These are phyloP conservation scores for Microdochium bolleyi DNA, from an alignment of 2,329 filamentous ascomycete genomes.

Conservation along the genomic window DNA sequence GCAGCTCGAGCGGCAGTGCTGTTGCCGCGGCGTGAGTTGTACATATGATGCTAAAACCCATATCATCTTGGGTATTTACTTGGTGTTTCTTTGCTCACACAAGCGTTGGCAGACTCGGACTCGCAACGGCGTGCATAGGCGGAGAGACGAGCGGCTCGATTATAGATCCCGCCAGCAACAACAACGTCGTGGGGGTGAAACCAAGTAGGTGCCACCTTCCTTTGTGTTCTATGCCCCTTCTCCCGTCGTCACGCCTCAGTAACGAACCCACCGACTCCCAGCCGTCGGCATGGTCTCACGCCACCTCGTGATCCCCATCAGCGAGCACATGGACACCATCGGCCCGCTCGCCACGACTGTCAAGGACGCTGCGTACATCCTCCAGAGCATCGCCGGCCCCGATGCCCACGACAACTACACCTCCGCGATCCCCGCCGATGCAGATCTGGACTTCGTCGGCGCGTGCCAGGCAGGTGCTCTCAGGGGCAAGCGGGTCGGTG, in stretches of 20 bases:
- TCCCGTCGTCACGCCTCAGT: no score
- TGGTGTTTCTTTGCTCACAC: neutral
- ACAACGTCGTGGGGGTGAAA: conserved; percentile 60
- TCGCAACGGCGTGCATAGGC: conserved; percentile 50
- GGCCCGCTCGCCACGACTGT: conserved; percentile 59
- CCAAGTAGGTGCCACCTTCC: conserved; percentile 27
- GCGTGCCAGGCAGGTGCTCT: conserved; percentile 47
- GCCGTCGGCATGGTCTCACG: conserved; percentile 55
- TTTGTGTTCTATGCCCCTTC: neutral
- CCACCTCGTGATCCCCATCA: conserved; percentile 58
- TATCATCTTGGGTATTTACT: neutral
- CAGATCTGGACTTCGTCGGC: conserved; percentile 50
- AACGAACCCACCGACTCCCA: no score
- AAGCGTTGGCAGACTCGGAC: conserved; percentile 32
- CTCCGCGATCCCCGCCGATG: conserved; percentile 43
- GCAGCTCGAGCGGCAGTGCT: conserved; percentile 54
- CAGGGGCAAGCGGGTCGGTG: conserved; percentile 51
- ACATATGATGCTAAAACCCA: neutral
- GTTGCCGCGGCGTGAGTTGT: conserved; percentile 36
- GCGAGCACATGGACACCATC: conserved; percentile 55
- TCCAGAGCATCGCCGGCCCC: conserved; percentile 55
- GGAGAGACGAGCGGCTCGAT: conserved; percentile 60
- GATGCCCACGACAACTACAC: conserved; percentile 60
- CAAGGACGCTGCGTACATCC: conserved; percentile 53
- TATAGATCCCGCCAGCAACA: conserved; percentile 39